Percentiles rank a stretch among this genome's conserved stretches.
These are phyloP conservation scores for Cinnamomum micranthum DNA, from an alignment of 164 flowering plant genomes.

Conservation along the genomic window DNA sequence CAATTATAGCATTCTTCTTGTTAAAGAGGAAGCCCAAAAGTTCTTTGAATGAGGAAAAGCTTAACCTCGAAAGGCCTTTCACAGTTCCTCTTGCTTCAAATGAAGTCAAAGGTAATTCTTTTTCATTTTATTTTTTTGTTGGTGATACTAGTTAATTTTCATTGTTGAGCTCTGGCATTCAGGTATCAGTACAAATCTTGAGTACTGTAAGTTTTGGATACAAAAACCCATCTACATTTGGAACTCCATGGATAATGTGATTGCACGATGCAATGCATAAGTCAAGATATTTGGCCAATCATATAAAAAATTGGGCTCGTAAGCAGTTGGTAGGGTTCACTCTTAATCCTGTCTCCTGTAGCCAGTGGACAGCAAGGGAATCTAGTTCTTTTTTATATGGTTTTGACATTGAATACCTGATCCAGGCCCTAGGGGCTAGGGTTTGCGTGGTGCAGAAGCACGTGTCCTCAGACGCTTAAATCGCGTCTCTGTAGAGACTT, in stretches of 20 bases:
- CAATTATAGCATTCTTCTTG: slow-evolving; percentile 68
- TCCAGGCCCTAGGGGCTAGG: too few relatives aligned
- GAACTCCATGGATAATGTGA: too few relatives aligned
- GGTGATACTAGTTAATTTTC: not conserved
- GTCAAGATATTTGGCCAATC: not conserved
- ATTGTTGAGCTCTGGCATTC: not conserved
- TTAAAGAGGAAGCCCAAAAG: slow-evolving; percentile 61
- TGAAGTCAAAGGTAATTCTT: slow-evolving; percentile 57
- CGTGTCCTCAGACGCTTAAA: too few relatives aligned
- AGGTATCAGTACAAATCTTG: not conserved
- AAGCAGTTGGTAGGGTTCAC: not conserved
- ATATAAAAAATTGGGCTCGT: not conserved
- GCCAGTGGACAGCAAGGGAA: too few relatives aligned
- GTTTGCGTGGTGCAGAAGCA: too few relatives aligned
- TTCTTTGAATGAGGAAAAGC: slow-evolving; percentile 62
- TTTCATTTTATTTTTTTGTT: not conserved
- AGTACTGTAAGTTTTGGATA: too few relatives aligned
- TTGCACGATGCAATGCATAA: not conserved
- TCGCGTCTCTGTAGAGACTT: too few relatives aligned
- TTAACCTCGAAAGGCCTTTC: slow-evolving; percentile 55
- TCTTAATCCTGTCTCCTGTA: not conserved
- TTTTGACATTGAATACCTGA: too few relatives aligned
- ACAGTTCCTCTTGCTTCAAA: slow-evolving; percentile 48
- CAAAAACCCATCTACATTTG: too few relatives aligned
- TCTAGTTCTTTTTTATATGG: too few relatives aligned